phyloP scores from a whole-genome alignment of 2,329 filamentous ascomycete genomes.

The Trichoderma oligosporum region DNA sequence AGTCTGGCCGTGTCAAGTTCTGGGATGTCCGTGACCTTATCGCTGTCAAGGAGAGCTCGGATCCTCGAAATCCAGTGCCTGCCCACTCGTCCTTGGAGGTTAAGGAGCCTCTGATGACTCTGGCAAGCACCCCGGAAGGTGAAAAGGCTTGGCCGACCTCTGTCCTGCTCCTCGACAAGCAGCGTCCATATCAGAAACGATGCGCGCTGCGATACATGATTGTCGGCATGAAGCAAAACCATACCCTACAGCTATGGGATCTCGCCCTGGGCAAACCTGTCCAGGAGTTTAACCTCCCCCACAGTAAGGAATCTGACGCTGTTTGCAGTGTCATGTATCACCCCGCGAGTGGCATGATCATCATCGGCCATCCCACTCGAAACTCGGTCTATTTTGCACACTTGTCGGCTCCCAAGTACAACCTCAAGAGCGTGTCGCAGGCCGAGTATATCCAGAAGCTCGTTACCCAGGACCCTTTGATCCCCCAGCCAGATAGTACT shows the following conservation, averaged over 20 bases:
- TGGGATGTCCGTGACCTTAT: constrained; percentile 90
- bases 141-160: constrained; percentile 98
- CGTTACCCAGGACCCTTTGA: constrained; percentile 63
- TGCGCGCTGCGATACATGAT: constrained; percentile 91
- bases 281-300: constrained; percentile 93
- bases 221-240: constrained; percentile 98
- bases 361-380: constrained; percentile 90
- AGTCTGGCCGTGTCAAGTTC: constrained; percentile 93
- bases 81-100: constrained; percentile 66
- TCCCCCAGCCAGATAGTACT: constrained; percentile 87
- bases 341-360: constrained; percentile 84
- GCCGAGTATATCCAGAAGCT: constrained; percentile 81
- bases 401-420: constrained; percentile 90
- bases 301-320: constrained; percentile 94
- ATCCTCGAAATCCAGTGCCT: constrained; percentile 50
- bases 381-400: constrained; percentile 98
- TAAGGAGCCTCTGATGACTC: constrained; percentile 78
- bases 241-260: constrained; percentile 97
- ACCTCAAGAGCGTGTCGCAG: constrained; percentile 76
- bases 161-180: constrained; percentile 92
- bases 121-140: constrained; percentile 78
- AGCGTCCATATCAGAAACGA: constrained; percentile 85
- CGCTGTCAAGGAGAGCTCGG: constrained; percentile 48
- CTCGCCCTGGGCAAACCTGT: constrained; percentile 91
- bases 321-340: constrained; percentile 97